Conservation (phyloP, 352 stramenopile species). For the Phytophthora foliorum region DNA sequence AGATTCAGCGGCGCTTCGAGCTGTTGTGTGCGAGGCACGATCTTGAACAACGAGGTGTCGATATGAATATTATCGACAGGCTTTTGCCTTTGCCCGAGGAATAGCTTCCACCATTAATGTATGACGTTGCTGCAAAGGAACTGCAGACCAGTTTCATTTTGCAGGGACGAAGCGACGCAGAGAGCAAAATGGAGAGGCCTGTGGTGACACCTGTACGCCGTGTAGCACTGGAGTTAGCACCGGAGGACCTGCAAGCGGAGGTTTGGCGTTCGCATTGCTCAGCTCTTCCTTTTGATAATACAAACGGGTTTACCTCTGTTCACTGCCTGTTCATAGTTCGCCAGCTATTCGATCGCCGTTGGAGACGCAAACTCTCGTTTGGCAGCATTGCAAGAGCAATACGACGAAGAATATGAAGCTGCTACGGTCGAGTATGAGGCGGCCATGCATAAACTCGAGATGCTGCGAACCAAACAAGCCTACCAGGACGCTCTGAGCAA, state of each 20-base stretch:
- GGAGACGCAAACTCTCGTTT: constrained; percentile 58
- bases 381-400: constrained; percentile 59
- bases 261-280: constrained; percentile 23
- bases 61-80: constrained; percentile 17
- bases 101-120: background rate
- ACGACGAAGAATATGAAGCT: constrained; percentile 71
- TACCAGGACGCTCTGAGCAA: constrained; percentile 53
- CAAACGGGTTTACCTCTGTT: too few species aligned
- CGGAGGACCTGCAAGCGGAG: constrained; percentile 72
- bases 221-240: constrained; percentile 53
- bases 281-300: background rate
- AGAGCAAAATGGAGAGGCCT: constrained; percentile 28
- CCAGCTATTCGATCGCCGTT: constrained; percentile 56
- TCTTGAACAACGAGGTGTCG: constrained; percentile 16
- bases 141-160: constrained; percentile 23
- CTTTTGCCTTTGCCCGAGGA: constrained; percentile 16
- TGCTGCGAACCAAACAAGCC: constrained; percentile 58
- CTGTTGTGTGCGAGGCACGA: constrained; percentile 13
- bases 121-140: background rate
- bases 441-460: constrained; percentile 45
- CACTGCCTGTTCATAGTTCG: constrained; percentile 41
- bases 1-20: constrained; percentile 24
- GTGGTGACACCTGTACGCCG: constrained; percentile 45
- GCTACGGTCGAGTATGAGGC: constrained; percentile 47
- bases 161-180: constrained; percentile 29